Evolutionary conservation across 306 rosid genomes (phyloP).

Genomic region (Dalbergia cultrata): DNA sequence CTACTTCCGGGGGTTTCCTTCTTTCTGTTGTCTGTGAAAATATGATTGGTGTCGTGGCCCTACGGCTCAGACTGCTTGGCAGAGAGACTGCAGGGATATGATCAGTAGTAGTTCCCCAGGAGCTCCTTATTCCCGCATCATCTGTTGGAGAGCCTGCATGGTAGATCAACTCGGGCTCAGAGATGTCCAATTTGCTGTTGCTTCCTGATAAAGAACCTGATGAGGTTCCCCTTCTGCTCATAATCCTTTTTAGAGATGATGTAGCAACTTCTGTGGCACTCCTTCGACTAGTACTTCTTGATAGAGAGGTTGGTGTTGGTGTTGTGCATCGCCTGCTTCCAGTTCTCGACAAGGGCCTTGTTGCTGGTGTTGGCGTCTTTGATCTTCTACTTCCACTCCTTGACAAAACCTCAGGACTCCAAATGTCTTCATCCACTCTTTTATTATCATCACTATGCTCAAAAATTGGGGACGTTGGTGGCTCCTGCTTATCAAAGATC

Average conservation of each 20-base stretch:
- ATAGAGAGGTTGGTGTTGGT: slow-evolving; percentile 48
- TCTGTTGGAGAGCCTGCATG: slow-evolving; percentile 32
- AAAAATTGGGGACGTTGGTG: slow-evolving; percentile 40
- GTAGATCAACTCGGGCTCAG: slow-evolving; percentile 49
- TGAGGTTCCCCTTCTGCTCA: slow-evolving; percentile 50
- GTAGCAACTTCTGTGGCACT: slow-evolving; percentile 42
- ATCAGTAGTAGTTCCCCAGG: slow-evolving; percentile 23
- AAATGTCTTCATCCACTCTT: slow-evolving; percentile 61
- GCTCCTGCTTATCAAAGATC: slow-evolving; percentile 30
- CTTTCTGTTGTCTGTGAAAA: slow-evolving; percentile 75
- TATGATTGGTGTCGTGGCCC: slow-evolving; percentile 73
- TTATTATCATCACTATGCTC: slow-evolving; percentile 42
- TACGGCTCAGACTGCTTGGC: slow-evolving; percentile 55
- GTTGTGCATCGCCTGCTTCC: slow-evolving; percentile 54
- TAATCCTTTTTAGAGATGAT: slow-evolving; percentile 46
- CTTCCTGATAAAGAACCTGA: slow-evolving; percentile 40
- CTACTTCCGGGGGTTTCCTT: slow-evolving; percentile 70
- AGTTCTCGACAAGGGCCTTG: slow-evolving; percentile 51
- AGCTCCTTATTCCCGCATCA: slow-evolving; percentile 5
- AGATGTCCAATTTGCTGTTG: slow-evolving; percentile 48
- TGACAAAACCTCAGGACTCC: slow-evolving; percentile 46
- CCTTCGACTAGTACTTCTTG: slow-evolving; percentile 44
- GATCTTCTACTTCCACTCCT: slow-evolving; percentile 62
- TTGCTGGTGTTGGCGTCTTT: slow-evolving; percentile 71
- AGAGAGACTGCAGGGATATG: slow-evolving; percentile 45